Conservation (phyloP, 73 alveolate genomes). For the Strombidium stylifer region DNA sequence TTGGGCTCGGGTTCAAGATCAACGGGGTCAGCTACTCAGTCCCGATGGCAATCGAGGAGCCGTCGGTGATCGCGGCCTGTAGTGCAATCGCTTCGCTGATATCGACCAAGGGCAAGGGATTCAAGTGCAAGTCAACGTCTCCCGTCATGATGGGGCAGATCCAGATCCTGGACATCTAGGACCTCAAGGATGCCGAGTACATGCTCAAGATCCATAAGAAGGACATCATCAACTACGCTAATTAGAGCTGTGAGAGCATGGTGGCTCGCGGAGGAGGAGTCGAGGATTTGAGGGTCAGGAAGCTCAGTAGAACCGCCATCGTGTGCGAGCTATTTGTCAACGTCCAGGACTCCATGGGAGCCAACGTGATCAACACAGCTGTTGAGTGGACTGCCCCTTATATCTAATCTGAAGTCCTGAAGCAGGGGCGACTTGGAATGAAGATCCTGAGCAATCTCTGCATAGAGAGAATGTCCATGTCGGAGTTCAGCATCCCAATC, state of each 20-base stretch:
- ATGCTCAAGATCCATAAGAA: conserved; percentile 63
- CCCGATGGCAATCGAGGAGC: conserved; percentile 99
- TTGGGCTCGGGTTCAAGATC: conserved; percentile 91
- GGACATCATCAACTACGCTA: conserved; percentile 84
- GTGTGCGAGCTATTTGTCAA: conserved; percentile 86
- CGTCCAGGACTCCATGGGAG: conserved; percentile 98
- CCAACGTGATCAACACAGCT: conserved; percentile 90
- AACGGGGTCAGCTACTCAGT: conserved; percentile 85
- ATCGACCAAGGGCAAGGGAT: conserved; percentile 90
- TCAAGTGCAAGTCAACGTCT: conserved; percentile 75
- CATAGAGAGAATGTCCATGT: conserved; percentile 84
- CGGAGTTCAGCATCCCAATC: conserved; percentile 83
- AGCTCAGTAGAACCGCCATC: conserved; percentile 33
- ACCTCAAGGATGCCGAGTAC: conserved; percentile 58
- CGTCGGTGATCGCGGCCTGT: conserved; percentile 99
- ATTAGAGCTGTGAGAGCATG: conserved; percentile 87
- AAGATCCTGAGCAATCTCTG: conserved; percentile 92
- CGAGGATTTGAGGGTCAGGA: conserved; percentile 72
- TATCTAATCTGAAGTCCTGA: conserved; percentile 60
- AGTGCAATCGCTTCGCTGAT: conserved; percentile 93
- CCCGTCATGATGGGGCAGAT: conserved; percentile 96
- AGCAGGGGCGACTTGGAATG: conserved; percentile 81
- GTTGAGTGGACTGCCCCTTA: conserved; percentile 86
- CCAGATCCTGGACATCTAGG: conserved; percentile 69
- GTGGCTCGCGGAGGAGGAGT: conserved; percentile 98